Evolutionary conservation across 768 basidiomycete genomes (phyloP).

Genomic region (Amanita inopinata): DNA sequence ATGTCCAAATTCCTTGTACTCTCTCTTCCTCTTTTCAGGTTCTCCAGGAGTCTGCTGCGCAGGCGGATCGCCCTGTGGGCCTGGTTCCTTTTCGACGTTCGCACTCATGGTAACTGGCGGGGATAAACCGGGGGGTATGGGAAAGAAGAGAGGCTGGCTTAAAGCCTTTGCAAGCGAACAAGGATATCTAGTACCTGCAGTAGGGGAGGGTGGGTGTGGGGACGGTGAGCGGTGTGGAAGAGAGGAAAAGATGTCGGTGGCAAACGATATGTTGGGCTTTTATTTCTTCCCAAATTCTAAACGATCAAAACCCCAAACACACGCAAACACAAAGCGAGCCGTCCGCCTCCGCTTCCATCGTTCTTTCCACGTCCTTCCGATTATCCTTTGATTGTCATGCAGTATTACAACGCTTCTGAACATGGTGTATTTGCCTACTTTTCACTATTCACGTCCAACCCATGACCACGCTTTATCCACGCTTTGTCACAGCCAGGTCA

Average conservation of each 20-base stretch:
- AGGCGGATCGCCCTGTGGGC: constrained; percentile 40
- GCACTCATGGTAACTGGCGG: constrained; percentile 22
- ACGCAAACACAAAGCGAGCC: constrained; percentile 14
- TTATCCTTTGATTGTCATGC: too few species aligned
- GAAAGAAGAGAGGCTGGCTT: constrained; percentile 17
- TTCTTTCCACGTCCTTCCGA: neutral
- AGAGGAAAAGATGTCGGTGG: constrained; percentile 15
- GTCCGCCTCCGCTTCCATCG: neutral
- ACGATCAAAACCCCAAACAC: constrained; percentile 18
- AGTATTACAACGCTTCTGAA: too few species aligned
- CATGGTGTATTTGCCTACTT: too few species aligned
- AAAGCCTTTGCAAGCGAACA: constrained; percentile 16
- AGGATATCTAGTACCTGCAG: constrained; percentile 7
- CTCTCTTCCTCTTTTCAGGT: constrained; percentile 56
- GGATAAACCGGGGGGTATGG: constrained; percentile 16
- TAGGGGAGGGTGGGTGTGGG: constrained; percentile 14
- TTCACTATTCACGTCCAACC: too few species aligned
- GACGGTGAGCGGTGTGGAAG: too few species aligned
- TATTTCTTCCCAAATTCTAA: constrained; percentile 16
- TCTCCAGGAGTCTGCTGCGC: constrained; percentile 18
- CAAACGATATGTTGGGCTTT: constrained; percentile 17
- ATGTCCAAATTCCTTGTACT: constrained; percentile 82
- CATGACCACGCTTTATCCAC: too few species aligned
- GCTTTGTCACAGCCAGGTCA: too few species aligned
- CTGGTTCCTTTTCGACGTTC: constrained; percentile 58